Percentiles rank a stretch among this genome's conserved stretches.
Evolutionary conservation across 495 filamentous ascomycete genomes (phyloP).

Genomic region (Aspergillus campestris): DNA sequence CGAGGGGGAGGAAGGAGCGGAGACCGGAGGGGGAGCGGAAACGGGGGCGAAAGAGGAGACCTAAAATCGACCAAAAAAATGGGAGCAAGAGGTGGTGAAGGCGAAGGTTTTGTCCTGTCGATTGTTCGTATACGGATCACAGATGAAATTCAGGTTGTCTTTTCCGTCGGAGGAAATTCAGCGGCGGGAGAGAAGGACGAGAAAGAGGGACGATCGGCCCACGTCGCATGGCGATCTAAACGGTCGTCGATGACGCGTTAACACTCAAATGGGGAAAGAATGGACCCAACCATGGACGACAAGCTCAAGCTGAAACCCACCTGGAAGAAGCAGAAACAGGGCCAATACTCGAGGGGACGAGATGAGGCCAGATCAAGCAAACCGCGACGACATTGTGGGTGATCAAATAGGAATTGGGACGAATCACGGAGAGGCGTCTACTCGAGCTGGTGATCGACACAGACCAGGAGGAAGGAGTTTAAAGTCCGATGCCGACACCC

Average conservation of each 20-base stretch:
- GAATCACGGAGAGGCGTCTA: too few relatives aligned
- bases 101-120: not conserved
- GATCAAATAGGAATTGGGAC: too few relatives aligned
- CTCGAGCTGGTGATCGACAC: too few relatives aligned
- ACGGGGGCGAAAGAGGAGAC: conserved; percentile 3
- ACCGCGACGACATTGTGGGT: too few relatives aligned
- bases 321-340: too few relatives aligned
- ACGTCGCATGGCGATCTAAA: conserved; percentile 10
- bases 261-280: not conserved
- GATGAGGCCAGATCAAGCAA: too few relatives aligned
- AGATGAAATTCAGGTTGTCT: not conserved
- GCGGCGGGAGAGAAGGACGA: not conserved
- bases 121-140: not conserved
- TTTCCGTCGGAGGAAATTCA: not conserved
- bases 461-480: too few relatives aligned
- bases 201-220: conserved; percentile 10
- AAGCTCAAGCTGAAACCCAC: too few relatives aligned
- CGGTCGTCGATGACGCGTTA: conserved; percentile 10
- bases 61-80: conserved; percentile 1
- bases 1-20: not conserved
- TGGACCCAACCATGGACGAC: too few relatives aligned
- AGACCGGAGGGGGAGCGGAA: not conserved
- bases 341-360: too few relatives aligned
- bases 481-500: too few relatives aligned
- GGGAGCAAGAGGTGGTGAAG: conserved; percentile 3